A percentile compares a stretch with the other conserved stretches of the same genome.
Evolutionary conservation across 345 rosid genomes (phyloP).

Genomic region (Barbarea vulgaris): DNA sequence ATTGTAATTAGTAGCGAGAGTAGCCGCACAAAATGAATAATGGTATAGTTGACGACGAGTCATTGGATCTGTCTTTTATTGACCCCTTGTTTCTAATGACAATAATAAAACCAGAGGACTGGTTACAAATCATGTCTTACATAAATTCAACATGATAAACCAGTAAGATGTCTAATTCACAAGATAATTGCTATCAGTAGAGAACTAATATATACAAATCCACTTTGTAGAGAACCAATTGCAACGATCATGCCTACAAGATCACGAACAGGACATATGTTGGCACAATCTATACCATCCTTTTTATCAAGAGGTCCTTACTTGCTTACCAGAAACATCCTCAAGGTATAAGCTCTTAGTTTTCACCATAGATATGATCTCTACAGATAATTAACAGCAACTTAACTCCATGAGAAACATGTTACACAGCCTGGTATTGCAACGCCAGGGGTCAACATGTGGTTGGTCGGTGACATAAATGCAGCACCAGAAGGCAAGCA

Average conservation of each 20-base stretch:
- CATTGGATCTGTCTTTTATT: slow-evolving; percentile 46
- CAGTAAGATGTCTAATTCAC: slow-evolving; percentile 2
- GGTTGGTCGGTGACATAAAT: slow-evolving; percentile 54
- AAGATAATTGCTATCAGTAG: not conserved
- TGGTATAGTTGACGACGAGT: slow-evolving; percentile 41
- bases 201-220: not conserved
- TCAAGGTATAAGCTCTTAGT: slow-evolving; percentile 52
- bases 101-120: slow-evolving; percentile 52
- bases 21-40: slow-evolving; percentile 29
- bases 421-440: slow-evolving; percentile 80
- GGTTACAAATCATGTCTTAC: slow-evolving; percentile 48
- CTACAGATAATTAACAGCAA: too few relatives aligned
- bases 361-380: not conserved
- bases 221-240: slow-evolving; percentile 53
- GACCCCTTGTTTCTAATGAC: slow-evolving; percentile 53
- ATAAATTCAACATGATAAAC: slow-evolving; percentile 63
- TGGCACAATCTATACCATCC: slow-evolving; percentile 66
- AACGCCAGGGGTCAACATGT: slow-evolving; percentile 73
- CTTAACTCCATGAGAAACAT: slow-evolving; percentile 14
- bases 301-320: slow-evolving; percentile 84
- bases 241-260: slow-evolving; percentile 63
- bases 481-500: slow-evolving; percentile 47
- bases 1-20: slow-evolving; percentile 51
- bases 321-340: slow-evolving; percentile 55
- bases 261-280: slow-evolving; percentile 46